A percentile compares a stretch with the other conserved stretches of the same genome.
Evolutionary conservation across 1,284 basidiomycete species (phyloP).

Genomic region (Ceratobasidium sp.): DNA sequence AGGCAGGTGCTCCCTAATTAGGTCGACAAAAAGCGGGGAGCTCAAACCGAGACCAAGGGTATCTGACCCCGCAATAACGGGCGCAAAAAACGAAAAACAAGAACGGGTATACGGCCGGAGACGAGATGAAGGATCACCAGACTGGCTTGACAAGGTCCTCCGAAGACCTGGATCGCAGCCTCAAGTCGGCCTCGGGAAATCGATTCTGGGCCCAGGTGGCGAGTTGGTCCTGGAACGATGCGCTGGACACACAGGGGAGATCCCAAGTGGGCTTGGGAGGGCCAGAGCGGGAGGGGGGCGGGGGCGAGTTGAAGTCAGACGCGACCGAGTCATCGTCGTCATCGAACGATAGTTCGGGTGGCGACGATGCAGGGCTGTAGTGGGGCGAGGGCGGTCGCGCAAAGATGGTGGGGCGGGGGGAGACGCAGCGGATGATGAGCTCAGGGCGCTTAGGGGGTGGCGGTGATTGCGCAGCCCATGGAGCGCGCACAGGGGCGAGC

Average conservation of each 20-base stretch:
- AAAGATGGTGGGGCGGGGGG: not conserved
- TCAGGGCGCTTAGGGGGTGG: constrained; percentile 8
- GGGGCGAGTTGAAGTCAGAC: constrained; percentile 32
- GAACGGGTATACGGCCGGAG: constrained; percentile 15
- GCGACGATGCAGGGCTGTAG: constrained; percentile 14
- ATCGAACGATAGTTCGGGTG: constrained; percentile 28
- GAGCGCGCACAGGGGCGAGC: constrained; percentile 14
- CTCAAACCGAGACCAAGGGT: constrained; percentile 19
- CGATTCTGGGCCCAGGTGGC: constrained; percentile 37
- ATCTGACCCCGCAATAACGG: constrained; percentile 31
- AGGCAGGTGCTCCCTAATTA: constrained; percentile 25
- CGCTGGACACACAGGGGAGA: not conserved
- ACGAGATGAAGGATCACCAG: constrained; percentile 26
- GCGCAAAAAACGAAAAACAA: constrained; percentile 1
- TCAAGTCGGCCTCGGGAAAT: constrained; percentile 32
- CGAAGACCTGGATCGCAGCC: constrained; percentile 18
- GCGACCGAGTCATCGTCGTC: constrained; percentile 23
- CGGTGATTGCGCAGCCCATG: constrained; percentile 2
- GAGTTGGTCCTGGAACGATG: constrained; percentile 35
- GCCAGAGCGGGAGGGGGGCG: constrained; percentile 3
- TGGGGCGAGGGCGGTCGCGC: not conserved
- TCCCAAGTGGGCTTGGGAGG: constrained; percentile 19
- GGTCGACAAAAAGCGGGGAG: constrained; percentile 29
- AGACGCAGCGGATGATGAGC: not conserved
- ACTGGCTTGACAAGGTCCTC: constrained; percentile 31